Conservation (phyloP, 2,329 filamentous ascomycete species). For the Hymenoscyphus linearis region DNA sequence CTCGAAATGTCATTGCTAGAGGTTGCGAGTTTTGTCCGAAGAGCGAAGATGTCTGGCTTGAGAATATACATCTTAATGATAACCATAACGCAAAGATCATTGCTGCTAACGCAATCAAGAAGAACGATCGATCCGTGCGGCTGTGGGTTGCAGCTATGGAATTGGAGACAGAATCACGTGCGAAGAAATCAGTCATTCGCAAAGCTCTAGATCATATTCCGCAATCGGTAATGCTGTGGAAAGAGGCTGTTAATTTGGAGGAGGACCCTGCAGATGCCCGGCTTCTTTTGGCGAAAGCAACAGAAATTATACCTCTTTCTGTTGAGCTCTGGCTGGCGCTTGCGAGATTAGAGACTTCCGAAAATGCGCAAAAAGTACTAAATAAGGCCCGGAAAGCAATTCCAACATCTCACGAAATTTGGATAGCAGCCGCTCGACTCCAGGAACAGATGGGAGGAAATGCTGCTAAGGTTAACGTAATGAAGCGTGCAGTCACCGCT, state of each 20-base stretch:
- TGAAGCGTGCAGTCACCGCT: constrained; percentile 88
- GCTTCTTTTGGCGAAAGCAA: constrained; percentile 86
- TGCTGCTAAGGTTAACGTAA: constrained; percentile 76
- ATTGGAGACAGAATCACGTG: constrained; percentile 72
- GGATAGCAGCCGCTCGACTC: constrained; percentile 88
- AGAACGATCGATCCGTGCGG: constrained; percentile 80
- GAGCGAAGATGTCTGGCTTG: constrained; percentile 92
- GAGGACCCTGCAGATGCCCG: constrained; percentile 84
- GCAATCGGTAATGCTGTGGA: constrained; percentile 96
- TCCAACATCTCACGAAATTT: constrained; percentile 90
- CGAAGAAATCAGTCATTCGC: constrained; percentile 88
- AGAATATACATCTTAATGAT: constrained; percentile 91
- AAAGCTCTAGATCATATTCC: constrained; percentile 90
- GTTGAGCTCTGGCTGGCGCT: constrained; percentile 94
- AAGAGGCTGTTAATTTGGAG: constrained; percentile 91
- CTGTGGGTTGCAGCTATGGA: constrained; percentile 96
- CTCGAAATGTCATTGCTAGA: constrained; percentile 79
- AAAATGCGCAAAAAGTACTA: constrained; percentile 90
- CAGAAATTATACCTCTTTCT: constrained; percentile 88
- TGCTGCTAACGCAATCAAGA: constrained; percentile 85
- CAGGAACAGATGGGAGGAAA: constrained; percentile 86
- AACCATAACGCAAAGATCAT: constrained; percentile 93
- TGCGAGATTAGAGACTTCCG: constrained; percentile 79
- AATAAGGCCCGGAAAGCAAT: constrained; percentile 93
- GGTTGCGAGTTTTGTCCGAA: constrained; percentile 90